Evolutionary conservation across 768 basidiomycete species (phyloP).

Genomic region (Termitomyces sp.): DNA sequence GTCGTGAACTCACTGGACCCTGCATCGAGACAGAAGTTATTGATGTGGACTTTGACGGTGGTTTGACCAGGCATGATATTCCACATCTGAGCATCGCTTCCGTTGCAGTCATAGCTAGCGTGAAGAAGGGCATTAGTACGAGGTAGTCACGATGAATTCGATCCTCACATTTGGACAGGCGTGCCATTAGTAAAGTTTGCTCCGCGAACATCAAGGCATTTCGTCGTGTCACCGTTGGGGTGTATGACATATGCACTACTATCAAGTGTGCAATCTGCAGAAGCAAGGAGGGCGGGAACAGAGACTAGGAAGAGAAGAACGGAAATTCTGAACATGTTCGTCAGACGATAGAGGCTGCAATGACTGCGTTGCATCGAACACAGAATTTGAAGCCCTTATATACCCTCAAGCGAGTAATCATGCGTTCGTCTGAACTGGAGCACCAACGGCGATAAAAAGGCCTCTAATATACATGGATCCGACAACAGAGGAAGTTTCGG

Average conservation of each 20-base stretch:
- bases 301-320: conserved; percentile 3
- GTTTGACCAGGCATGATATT: conserved; percentile 20
- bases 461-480: background rate
- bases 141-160: background rate
- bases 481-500: background rate
- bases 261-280: conserved; percentile 4
- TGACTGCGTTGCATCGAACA: background rate
- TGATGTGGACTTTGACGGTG: conserved; percentile 22
- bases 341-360: background rate
- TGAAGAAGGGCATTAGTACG: background rate
- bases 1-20: conserved; percentile 20
- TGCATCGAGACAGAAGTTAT: conserved; percentile 32
- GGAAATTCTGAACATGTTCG: background rate
- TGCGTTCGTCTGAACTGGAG: background rate
- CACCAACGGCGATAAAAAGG: background rate
- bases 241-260: conserved; percentile 15
- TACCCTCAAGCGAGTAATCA: background rate
- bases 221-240: conserved; percentile 20
- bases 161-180: conserved; percentile 27
- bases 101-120: conserved; percentile 29
- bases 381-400: background rate
- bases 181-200: conserved; percentile 25
- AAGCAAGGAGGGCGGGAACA: conserved; percentile 1
- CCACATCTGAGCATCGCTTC: conserved; percentile 25
- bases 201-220: conserved; percentile 30